Percentiles rank a stretch among this genome's conserved stretches.
Evolutionary conservation across 345 rosid genomes (phyloP).

Genomic region (Gossypium rotundifolium): DNA sequence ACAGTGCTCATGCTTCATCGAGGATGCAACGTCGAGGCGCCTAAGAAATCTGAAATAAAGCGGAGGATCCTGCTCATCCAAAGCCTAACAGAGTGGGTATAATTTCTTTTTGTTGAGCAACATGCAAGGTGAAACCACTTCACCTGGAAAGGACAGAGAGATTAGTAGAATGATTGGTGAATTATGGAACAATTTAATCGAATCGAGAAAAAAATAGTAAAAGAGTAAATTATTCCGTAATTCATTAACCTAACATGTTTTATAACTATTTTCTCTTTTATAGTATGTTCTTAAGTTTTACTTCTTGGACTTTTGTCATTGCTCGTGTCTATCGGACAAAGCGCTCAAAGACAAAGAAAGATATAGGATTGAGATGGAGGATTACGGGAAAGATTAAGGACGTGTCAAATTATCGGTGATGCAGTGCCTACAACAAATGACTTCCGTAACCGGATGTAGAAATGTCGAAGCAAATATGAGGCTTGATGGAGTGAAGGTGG

Average conservation of each 20-base stretch:
- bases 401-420: conserved; percentile 48
- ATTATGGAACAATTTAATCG: conserved; percentile 73
- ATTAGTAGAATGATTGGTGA: conserved; percentile 93
- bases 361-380: conserved; percentile 81
- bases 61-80: conserved; percentile 96
- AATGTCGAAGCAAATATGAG: conserved; percentile 43
- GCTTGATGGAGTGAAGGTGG: conserved; percentile 47
- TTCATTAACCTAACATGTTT: background rate
- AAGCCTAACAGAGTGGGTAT: conserved; percentile 91
- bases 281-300: background rate
- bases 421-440: conserved; percentile 70
- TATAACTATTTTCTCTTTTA: background rate
- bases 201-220: conserved; percentile 56
- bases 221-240: background rate
- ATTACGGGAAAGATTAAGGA: conserved; percentile 62
- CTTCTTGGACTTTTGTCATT: background rate
- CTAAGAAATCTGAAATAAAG: conserved; percentile 78
- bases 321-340: conserved; percentile 63
- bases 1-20: conserved; percentile 15
- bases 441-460: conserved; percentile 44
- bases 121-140: conserved; percentile 85
- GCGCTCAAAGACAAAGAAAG: conserved; percentile 86
- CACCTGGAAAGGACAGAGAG: conserved; percentile 91
- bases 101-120: conserved; percentile 97
- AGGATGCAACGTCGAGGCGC: conserved; percentile 64